These are phyloP conservation scores for Globisporangium cederbergense DNA, from an alignment of 352 stramenopile genomes.

Conservation along the genomic window DNA sequence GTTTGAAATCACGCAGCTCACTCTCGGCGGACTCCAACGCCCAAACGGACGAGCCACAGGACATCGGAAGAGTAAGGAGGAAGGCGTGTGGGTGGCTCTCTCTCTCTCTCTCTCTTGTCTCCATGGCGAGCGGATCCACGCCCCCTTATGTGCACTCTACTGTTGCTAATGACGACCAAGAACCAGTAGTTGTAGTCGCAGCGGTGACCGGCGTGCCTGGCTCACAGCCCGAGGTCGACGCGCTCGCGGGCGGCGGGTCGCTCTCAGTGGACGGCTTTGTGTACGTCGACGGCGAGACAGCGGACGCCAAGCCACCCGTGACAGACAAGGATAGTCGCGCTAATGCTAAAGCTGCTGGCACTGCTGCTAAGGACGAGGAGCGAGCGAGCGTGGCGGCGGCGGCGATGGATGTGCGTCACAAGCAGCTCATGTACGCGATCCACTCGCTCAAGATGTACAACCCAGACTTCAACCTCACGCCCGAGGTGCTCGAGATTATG, in stretches of 20 bases:
- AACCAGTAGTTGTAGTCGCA: background rate
- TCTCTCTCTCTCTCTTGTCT: background rate
- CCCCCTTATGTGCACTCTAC: background rate
- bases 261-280: slow-evolving; percentile 11
- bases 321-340: background rate
- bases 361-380: background rate
- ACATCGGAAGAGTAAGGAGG: background rate
- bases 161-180: background rate
- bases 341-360: background rate
- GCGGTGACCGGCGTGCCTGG: background rate
- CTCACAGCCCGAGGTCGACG: background rate
- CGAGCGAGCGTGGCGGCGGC: background rate
- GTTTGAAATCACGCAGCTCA: too few relatives aligned
- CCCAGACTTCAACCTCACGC: slow-evolving; percentile 76
- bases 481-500: slow-evolving; percentile 80
- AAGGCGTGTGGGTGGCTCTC: background rate
- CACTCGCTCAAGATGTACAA: slow-evolving; percentile 77
- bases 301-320: background rate
- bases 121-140: slow-evolving; percentile 1
- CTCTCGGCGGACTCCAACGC: background rate
- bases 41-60: background rate
- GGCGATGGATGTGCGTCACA: slow-evolving; percentile 4
- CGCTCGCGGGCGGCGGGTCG: slow-evolving; percentile 3
- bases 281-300: slow-evolving; percentile 4
- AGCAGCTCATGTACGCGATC: slow-evolving; percentile 45